These are phyloP conservation scores for Bacterosira constricta DNA, from an alignment of 108 stramenopile genomes.

Conservation along the genomic window DNA sequence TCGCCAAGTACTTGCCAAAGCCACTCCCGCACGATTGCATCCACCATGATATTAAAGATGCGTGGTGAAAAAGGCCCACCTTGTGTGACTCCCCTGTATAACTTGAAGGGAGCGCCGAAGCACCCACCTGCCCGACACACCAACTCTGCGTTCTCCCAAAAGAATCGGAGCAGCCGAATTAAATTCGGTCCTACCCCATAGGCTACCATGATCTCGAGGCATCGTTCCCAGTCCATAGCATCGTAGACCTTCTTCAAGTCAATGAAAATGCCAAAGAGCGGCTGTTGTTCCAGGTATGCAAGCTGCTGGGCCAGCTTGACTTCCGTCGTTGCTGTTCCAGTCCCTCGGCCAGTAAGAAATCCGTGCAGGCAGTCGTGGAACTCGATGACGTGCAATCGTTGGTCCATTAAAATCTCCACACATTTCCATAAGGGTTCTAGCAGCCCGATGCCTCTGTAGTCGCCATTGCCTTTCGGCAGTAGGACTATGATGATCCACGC, in stretches of 20 bases:
- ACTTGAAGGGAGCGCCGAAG: neutral
- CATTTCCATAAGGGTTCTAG: conserved; percentile 23
- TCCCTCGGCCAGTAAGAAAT: conserved; percentile 14
- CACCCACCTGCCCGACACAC: neutral
- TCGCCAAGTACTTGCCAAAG: too few relatives aligned
- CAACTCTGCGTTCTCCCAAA: neutral
- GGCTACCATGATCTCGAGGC: neutral
- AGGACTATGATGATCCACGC: conserved; percentile 10
- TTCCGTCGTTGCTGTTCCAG: conserved; percentile 25
- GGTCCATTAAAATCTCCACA: conserved; percentile 2
- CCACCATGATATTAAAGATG: conserved; percentile 30
- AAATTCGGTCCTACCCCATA: conserved; percentile 12
- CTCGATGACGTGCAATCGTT: neutral
- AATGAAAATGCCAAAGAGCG: conserved; percentile 8
- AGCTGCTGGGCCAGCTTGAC: conserved; percentile 13
- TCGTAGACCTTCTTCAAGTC: conserved; percentile 7
- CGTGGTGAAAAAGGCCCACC: conserved; percentile 18
- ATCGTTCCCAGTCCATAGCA: conserved; percentile 1
- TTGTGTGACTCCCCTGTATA: conserved; percentile 17
- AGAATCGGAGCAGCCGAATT: neutral
- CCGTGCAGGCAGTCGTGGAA: conserved; percentile 17
- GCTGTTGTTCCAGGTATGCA: neutral
- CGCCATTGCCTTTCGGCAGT: conserved; percentile 13
- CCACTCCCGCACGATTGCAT: neutral
- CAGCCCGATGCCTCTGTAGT: conserved; percentile 15